Conservation (phyloP, 2,329 filamentous ascomycete species). For the Diplocarpon rosae region DNA sequence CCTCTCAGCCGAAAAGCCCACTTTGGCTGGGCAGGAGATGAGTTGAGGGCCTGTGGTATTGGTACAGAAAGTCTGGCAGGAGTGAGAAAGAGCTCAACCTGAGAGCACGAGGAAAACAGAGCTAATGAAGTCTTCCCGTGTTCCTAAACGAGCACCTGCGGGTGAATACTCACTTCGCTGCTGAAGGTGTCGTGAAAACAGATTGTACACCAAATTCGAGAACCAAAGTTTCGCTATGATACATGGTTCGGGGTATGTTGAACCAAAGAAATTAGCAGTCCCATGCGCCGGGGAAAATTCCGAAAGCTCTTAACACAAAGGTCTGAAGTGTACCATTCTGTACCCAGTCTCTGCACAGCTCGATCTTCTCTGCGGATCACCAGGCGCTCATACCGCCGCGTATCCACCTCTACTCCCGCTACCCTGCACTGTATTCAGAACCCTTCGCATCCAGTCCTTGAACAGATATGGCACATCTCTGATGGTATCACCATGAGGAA, state of each 20-base stretch:
- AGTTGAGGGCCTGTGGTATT: no score
- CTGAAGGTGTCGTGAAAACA: no score
- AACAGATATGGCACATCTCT: slow-evolving; percentile 86
- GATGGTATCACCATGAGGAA: slow-evolving; percentile 86
- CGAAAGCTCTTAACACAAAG: slow-evolving; percentile 4
- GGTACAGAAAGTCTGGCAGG: no score
- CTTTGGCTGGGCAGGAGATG: no score
- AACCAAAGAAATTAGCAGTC: neutral
- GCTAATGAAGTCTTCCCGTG: no score
- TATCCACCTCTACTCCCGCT: slow-evolving; percentile 81
- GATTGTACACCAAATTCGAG: neutral
- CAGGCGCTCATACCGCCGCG: slow-evolving; percentile 55
- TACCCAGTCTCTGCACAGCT: neutral
- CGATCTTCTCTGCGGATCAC: neutral
- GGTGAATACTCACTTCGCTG: no score
- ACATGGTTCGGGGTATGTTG: neutral
- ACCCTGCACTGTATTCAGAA: slow-evolving; percentile 76
- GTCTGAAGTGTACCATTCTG: neutral
- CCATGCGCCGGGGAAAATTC: neutral
- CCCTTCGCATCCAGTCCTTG: slow-evolving; percentile 73
- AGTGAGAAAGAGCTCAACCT: no score
- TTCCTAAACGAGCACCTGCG: no score
- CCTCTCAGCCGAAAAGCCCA: no score
- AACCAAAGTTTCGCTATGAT: slow-evolving; percentile 1
- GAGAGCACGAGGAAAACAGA: no score